Base-by-base conservation (phyloP, 2,329 filamentous ascomycete species). In the Verticillium klebahnii region DNA sequence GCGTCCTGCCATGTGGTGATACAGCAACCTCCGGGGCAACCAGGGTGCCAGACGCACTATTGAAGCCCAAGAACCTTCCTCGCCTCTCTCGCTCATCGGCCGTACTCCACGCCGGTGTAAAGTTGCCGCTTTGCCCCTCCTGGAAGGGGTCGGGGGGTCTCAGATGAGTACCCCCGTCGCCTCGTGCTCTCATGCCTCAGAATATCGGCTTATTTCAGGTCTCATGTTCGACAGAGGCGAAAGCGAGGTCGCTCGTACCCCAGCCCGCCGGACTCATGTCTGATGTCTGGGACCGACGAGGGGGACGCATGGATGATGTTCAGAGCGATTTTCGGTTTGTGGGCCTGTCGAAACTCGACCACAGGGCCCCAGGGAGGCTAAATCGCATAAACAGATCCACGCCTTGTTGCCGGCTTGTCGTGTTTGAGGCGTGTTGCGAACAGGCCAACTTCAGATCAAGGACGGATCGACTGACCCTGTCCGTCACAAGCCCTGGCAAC, bases 371-470 rank as follows among this genome's bases (percentile, higher is more conserved):
- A 9, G 19, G 45, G 4, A 14, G 45, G 45, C 19, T 23, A 56
- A 54, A 63, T 61, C 40, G 64, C 64, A 65, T 66, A 62, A 66
- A 61, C 12, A 64, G 60, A 64, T 64, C 61, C 60, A 56, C 60
- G 60, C 58, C 37, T 60, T 54, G 29, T 34, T 52, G 60, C 63
- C 61, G 58, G 58, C 31, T 50, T 58, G 56, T 56, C 37, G 39
- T 61, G 69, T 71, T 70, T 72, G 69, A 71, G 64, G 63, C 65
- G 63, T 63, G 69, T 72, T 71, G 68, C 68, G 69, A 65, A 61
- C 45, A 52, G 45, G 45, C 45, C 45, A 62, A 64, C 61, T 40
- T 60, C 62, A 60, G 60, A 62, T 63, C 62, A 65, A 59, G 37
- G 29, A 55, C 34, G 57, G 59, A 62, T 64, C 62, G 45, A 23